Evolutionary conservation across 176 grass and related monocot species (phyloP).

Genomic region (Alloteropsis semialata): DNA sequence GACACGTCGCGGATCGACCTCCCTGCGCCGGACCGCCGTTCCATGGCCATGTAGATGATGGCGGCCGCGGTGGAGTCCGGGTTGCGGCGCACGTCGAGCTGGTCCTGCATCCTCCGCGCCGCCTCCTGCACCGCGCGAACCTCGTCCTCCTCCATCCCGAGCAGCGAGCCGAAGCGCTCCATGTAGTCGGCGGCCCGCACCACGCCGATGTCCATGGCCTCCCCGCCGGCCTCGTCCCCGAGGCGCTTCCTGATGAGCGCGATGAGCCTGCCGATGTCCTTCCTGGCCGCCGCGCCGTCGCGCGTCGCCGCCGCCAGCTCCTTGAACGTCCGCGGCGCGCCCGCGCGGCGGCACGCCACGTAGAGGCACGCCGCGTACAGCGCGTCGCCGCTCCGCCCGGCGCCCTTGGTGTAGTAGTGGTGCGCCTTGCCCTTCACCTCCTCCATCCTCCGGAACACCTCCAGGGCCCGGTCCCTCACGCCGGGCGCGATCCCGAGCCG

Average conservation of each 20-base stretch:
- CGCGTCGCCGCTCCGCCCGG: constrained; percentile 8
- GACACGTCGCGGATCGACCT: constrained; percentile 37
- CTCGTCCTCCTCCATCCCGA: constrained; percentile 1
- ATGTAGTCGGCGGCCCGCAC: constrained; percentile 39
- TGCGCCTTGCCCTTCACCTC: background rate
- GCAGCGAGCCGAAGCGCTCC: constrained; percentile 19
- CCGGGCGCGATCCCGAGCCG: constrained; percentile 4
- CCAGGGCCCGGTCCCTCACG: constrained; percentile 4
- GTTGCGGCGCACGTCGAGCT: constrained; percentile 41
- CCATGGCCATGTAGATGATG: constrained; percentile 38
- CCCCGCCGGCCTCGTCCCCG: constrained; percentile 14
- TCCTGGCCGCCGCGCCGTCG: background rate
- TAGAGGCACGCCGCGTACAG: constrained; percentile 51
- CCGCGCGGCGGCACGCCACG: constrained; percentile 36
- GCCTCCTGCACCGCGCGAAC: constrained; percentile 20
- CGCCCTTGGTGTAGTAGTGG: constrained; percentile 21
- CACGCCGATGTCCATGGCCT: constrained; percentile 3
- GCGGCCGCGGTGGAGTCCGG: constrained; percentile 43
- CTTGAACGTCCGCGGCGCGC: constrained; percentile 44
- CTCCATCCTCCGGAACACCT: constrained; percentile 21
- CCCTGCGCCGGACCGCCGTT: background rate
- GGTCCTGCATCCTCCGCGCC: constrained; percentile 29
- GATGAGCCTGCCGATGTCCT: constrained; percentile 41
- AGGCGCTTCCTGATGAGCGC: constrained; percentile 17
- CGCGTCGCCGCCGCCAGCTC: constrained; percentile 26